A percentile compares a stretch with the other conserved stretches of the same genome.
phyloP scores from a whole-genome alignment of 495 filamentous ascomycete species.

The Apodospora peruviana region DNA sequence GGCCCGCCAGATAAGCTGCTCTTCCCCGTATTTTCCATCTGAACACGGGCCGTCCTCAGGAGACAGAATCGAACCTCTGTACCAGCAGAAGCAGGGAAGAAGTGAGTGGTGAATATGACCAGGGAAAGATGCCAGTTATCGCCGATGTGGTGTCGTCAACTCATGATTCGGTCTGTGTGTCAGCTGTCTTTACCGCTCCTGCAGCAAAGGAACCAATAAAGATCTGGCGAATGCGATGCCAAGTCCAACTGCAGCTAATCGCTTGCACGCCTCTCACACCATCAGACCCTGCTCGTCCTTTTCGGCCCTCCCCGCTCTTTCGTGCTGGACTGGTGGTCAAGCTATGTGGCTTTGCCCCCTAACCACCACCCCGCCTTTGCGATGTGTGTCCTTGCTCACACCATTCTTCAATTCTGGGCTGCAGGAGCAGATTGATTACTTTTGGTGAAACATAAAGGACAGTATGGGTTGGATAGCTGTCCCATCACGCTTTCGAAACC shows the following conservation, averaged over 20 bases:
- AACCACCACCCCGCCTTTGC: constrained; percentile 12
- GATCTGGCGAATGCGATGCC: constrained; percentile 4
- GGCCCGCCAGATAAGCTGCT: no score
- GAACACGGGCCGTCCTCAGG: no score
- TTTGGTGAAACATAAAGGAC: constrained; percentile 9
- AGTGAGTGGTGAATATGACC: background rate
- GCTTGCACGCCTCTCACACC: constrained; percentile 18
- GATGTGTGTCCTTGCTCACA: constrained; percentile 14
- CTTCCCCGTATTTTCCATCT: no score
- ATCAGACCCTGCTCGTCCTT: constrained; percentile 5
- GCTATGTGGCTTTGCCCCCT: constrained; percentile 4
- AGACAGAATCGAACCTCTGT: no score
- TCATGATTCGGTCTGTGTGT: constrained; percentile 25
- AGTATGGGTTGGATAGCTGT: no score
- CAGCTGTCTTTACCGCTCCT: constrained; percentile 20
- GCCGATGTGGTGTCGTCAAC: constrained; percentile 9
- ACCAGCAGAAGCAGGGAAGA: background rate
- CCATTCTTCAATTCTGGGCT: constrained; percentile 18
- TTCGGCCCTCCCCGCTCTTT: constrained; percentile 14
- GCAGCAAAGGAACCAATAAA: constrained; percentile 18
- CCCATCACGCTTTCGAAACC: no score
- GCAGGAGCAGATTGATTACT: constrained; percentile 19
- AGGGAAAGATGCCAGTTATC: background rate
- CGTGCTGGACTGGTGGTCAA: background rate
- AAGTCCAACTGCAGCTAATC: constrained; percentile 22